These are phyloP conservation scores for Rhizophora apiculata DNA, from an alignment of 345 rosid species.

Conservation along the genomic window DNA sequence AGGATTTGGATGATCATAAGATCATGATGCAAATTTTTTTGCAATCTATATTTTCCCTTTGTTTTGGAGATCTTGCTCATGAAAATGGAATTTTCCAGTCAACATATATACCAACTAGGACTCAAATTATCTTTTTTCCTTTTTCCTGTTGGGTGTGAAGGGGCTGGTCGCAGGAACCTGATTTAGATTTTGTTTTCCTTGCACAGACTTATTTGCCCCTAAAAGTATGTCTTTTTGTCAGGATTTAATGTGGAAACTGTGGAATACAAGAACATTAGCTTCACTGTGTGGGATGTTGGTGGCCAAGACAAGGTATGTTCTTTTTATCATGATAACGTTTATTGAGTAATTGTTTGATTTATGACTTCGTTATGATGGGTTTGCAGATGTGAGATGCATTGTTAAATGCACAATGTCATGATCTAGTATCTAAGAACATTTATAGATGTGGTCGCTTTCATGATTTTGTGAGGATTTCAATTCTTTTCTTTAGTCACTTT, in stretches of 20 bases:
- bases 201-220: background rate
- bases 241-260: conserved; percentile 84
- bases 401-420: too few relatives aligned
- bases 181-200: background rate
- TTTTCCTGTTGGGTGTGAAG: background rate
- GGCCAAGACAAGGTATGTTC: conserved; percentile 80
- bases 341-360: background rate
- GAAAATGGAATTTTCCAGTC: too few relatives aligned
- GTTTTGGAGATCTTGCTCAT: too few relatives aligned
- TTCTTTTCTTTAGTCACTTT: too few relatives aligned
- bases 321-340: background rate
- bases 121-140: too few relatives aligned
- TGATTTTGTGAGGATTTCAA: too few relatives aligned
- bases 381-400: background rate
- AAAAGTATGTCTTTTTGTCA: conserved; percentile 12
- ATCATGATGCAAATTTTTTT: too few relatives aligned
- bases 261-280: conserved; percentile 84
- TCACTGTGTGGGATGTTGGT: conserved; percentile 86
- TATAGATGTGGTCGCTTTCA: background rate
- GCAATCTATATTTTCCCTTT: background rate
- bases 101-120: too few relatives aligned
- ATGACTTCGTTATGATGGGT: background rate
- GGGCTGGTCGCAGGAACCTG: background rate
- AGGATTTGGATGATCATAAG: background rate
- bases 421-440: too few relatives aligned